phyloP scores from a whole-genome alignment of 2,329 filamentous ascomycete genomes.

The Colletotrichum graminicola region DNA sequence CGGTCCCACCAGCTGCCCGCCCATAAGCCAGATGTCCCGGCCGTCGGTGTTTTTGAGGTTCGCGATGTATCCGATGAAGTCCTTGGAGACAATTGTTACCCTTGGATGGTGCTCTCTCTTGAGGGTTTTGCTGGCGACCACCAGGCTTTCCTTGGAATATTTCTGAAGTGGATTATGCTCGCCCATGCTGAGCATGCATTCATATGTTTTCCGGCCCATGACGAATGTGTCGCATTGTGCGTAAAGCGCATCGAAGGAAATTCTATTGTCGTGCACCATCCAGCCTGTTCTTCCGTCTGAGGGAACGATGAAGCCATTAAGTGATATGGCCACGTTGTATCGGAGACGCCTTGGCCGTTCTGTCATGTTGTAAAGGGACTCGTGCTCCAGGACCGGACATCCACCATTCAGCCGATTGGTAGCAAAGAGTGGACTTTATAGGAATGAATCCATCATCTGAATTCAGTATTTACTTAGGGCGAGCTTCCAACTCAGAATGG shows the following conservation, averaged over 20 bases:
- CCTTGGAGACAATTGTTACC: constrained; percentile 46
- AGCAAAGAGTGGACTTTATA: not conserved
- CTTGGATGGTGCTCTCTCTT: constrained; percentile 42
- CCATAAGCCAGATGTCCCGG: constrained; percentile 54
- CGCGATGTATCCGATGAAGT: constrained; percentile 43
- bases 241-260: constrained; percentile 51
- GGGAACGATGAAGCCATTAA: constrained; percentile 53
- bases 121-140: constrained; percentile 48
- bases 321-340: constrained; percentile 51
- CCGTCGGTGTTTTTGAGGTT: constrained; percentile 43
- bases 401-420: not conserved
- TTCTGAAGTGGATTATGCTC: constrained; percentile 45
- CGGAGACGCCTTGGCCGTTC: constrained; percentile 43
- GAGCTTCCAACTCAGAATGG: not conserved
- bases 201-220: constrained; percentile 54
- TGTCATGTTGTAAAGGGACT: constrained; percentile 5
- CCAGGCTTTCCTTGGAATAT: constrained; percentile 43
- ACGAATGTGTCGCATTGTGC: constrained; percentile 49
- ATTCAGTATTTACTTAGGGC: not conserved
- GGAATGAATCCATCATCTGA: not conserved
- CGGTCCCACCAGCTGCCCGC: constrained; percentile 47
- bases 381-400: too few relatives aligned
- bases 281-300: constrained; percentile 47
- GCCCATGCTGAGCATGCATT: constrained; percentile 45
- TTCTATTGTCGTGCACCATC: constrained; percentile 49